phyloP scores from a whole-genome alignment of 2,329 filamentous ascomycete species.

The Biscogniauxia mediterranea region DNA sequence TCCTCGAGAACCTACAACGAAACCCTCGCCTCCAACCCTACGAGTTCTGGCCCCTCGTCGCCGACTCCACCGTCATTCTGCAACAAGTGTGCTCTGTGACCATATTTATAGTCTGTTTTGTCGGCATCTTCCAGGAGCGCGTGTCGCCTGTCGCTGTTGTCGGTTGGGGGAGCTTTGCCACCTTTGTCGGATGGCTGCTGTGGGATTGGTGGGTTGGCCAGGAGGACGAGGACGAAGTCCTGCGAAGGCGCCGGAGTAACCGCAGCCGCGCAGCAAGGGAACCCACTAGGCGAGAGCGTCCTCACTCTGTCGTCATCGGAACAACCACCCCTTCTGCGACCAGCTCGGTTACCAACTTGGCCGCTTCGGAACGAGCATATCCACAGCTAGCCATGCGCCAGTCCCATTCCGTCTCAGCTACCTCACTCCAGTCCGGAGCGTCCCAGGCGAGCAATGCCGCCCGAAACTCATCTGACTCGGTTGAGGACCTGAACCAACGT shows the following conservation, averaged over 20 bases:
- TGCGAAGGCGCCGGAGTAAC: slow-evolving; percentile 36
- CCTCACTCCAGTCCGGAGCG: slow-evolving; percentile 50
- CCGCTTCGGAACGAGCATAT: slow-evolving; percentile 26
- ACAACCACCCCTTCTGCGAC: slow-evolving; percentile 36
- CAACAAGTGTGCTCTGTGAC: slow-evolving; percentile 95
- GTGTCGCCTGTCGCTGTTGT: slow-evolving; percentile 90
- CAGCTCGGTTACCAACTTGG: slow-evolving; percentile 48
- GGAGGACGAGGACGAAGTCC: slow-evolving; percentile 44
- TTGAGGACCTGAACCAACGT: slow-evolving; percentile 34
- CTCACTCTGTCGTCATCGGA: slow-evolving; percentile 25
- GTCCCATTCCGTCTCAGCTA: slow-evolving; percentile 53
- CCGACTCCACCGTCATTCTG: slow-evolving; percentile 92
- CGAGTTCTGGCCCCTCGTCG: slow-evolving; percentile 96
- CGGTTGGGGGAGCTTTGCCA: slow-evolving; percentile 77
- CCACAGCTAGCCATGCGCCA: slow-evolving; percentile 37
- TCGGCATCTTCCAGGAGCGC: slow-evolving; percentile 81
- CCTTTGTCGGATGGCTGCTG: slow-evolving; percentile 82
- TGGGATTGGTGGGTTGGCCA: slow-evolving; percentile 90
- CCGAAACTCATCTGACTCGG: slow-evolving; percentile 31
- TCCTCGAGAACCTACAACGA: slow-evolving; percentile 90
- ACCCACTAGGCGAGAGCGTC: slow-evolving; percentile 26
- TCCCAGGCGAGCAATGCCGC: slow-evolving; percentile 34
- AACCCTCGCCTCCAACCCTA: slow-evolving; percentile 93
- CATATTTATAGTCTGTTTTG: slow-evolving; percentile 92
- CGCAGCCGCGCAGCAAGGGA: slow-evolving; percentile 35